A percentile compares a stretch with the other conserved stretches of the same genome.
Evolutionary conservation across 768 basidiomycete genomes (phyloP).

Genomic region (Boletus sensibilis): DNA sequence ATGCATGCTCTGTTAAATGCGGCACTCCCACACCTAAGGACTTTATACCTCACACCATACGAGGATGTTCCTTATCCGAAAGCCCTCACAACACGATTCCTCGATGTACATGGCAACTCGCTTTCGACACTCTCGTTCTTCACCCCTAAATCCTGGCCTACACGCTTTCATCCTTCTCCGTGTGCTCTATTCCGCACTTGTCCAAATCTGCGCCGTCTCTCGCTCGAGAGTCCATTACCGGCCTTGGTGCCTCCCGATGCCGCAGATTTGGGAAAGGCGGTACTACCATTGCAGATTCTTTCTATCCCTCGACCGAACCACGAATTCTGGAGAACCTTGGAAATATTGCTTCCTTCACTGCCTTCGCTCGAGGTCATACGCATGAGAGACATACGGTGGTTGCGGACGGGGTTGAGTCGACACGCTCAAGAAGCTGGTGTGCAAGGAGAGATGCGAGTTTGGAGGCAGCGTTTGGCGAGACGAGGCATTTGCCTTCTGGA

Average conservation of each 20-base stretch:
- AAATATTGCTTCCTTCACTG: constrained; percentile 52
- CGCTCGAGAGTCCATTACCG: constrained; percentile 70
- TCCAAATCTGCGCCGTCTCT: constrained; percentile 64
- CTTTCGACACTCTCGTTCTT: constrained; percentile 65
- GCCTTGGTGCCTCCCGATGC: constrained; percentile 35
- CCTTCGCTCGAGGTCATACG: constrained; percentile 58
- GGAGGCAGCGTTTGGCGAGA: constrained; percentile 61
- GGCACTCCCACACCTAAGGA: constrained; percentile 58
- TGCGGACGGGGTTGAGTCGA: constrained; percentile 61
- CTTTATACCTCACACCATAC: constrained; percentile 71
- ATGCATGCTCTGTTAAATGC: constrained; percentile 58
- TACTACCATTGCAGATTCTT: constrained; percentile 52
- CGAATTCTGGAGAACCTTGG: constrained; percentile 57
- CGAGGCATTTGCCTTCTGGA: constrained; percentile 65
- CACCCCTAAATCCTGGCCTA: constrained; percentile 71
- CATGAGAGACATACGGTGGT: constrained; percentile 69
- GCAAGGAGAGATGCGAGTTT: constrained; percentile 78
- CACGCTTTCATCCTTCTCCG: constrained; percentile 55
- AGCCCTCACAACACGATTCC: constrained; percentile 57
- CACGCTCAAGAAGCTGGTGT: constrained; percentile 72
- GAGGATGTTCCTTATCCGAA: constrained; percentile 61
- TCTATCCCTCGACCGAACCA: constrained; percentile 73
- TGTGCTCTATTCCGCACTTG: constrained; percentile 44
- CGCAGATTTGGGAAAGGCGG: constrained; percentile 30
- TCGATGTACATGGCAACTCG: constrained; percentile 53